A percentile compares a stretch with the other conserved stretches of the same genome.
These are phyloP conservation scores for Phialophora tarda DNA, from an alignment of 2,329 filamentous ascomycete genomes.

Conservation along the genomic window DNA sequence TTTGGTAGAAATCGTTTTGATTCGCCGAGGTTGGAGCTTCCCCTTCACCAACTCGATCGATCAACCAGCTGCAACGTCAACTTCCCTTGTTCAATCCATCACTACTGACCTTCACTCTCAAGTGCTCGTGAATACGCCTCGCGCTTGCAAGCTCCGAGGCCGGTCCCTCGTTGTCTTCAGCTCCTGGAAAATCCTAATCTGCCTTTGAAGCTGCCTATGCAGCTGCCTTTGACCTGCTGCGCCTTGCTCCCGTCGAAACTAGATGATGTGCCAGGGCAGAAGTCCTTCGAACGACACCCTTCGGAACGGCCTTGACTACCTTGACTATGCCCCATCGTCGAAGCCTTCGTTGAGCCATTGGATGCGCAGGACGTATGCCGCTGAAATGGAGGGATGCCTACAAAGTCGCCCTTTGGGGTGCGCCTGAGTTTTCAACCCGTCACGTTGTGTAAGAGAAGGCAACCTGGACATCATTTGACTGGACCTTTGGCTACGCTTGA, in stretches of 20 bases:
- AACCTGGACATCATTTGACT: background rate
- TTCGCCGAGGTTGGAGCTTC: background rate
- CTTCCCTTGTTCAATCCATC: background rate
- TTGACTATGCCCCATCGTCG: background rate
- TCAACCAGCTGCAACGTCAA: background rate
- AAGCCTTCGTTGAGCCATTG: background rate
- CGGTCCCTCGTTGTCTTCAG: background rate
- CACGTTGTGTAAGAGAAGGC: background rate
- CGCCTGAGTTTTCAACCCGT: background rate
- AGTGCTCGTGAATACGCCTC: background rate
- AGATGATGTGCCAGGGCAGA: background rate
- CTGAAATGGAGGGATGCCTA: background rate
- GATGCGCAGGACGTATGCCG: background rate
- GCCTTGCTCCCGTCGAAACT: background rate
- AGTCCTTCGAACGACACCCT: background rate
- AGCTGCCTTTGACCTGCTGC: background rate
- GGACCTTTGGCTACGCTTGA: background rate
- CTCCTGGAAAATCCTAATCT: background rate
- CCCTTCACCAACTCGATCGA: background rate
- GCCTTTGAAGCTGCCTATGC: too few relatives aligned
- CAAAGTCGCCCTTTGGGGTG: background rate
- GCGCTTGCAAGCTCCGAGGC: background rate
- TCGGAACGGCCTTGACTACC: background rate
- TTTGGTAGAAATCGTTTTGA: too few relatives aligned
- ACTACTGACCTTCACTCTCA: background rate